Percentiles rank a stretch among this genome's conserved stretches.
phyloP scores from a whole-genome alignment of 306 rosid genomes.

The Medicago truncatula region MtrunA17r5.0-ANR NC_053045.1:49231501-49232000 shows the following conservation, averaged over 20 bases:
- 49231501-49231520: conserved; percentile 37
- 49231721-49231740: conserved; percentile 68
- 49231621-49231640: conserved; percentile 72
- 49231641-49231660: conserved; percentile 61
- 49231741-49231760: conserved; percentile 73
- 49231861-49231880: conserved; percentile 84
- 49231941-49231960: conserved; percentile 57
- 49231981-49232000: conserved; percentile 73
- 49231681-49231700: conserved; percentile 69
- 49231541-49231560: conserved; percentile 60
- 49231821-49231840: conserved; percentile 77
- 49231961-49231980: conserved; percentile 70
- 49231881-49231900: conserved; percentile 81
- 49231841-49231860: conserved; percentile 92
- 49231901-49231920: conserved; percentile 74
- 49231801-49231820: conserved; percentile 89
- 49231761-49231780: conserved; percentile 88
- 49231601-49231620: conserved; percentile 83
- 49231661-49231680: conserved; percentile 85
- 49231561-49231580: conserved; percentile 82
- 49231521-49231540: conserved; percentile 82
- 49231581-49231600: conserved; percentile 69
- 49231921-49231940: conserved; percentile 85
- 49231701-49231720: conserved; percentile 75
- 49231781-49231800: conserved; percentile 93